A percentile compares a stretch with the other conserved stretches of the same genome.
Conservation (phyloP, 805 yeast species). For the Starmerella bombicola region DNA sequence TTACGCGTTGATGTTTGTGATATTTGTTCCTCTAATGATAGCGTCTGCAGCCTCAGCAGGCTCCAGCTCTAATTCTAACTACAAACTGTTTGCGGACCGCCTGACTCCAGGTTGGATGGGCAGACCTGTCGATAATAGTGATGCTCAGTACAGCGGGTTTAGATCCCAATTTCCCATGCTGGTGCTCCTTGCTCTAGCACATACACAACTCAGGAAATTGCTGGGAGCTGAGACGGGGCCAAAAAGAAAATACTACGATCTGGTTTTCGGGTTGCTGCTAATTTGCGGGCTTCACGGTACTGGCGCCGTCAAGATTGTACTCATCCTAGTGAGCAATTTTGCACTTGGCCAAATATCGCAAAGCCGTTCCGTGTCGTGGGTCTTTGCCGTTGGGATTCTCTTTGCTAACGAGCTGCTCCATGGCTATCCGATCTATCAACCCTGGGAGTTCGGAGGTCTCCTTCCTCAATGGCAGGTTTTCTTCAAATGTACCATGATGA, state of each 20-base stretch:
- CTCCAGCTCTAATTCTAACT: slow-evolving; percentile 51
- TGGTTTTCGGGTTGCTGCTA: slow-evolving; percentile 56
- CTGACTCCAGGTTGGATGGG: slow-evolving; percentile 83
- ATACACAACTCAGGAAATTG: slow-evolving; percentile 39
- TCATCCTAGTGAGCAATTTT: slow-evolving; percentile 47
- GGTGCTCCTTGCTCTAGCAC: slow-evolving; percentile 42
- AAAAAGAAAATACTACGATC: slow-evolving; percentile 49
- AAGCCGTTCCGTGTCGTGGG: slow-evolving; percentile 42
- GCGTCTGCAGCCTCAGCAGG: slow-evolving; percentile 54
- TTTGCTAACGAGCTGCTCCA: slow-evolving; percentile 65
- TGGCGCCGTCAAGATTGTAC: slow-evolving; percentile 47
- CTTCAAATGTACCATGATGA: slow-evolving; percentile 74
- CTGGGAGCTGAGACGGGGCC: slow-evolving; percentile 15
- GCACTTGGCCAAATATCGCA: slow-evolving; percentile 28
- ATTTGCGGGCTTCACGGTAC: slow-evolving; percentile 69
- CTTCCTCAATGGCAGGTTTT: slow-evolving; percentile 92
- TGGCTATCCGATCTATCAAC: slow-evolving; percentile 37
- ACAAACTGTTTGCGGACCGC: slow-evolving; percentile 45
- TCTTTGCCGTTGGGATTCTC: slow-evolving; percentile 62
- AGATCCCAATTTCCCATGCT: slow-evolving; percentile 65
- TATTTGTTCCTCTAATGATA: slow-evolving; percentile 73
- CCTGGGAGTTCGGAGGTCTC: slow-evolving; percentile 63
- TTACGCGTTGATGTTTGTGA: slow-evolving; percentile 48
- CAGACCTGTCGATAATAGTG: slow-evolving; percentile 70
- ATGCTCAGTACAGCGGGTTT: slow-evolving; percentile 75